Evolutionary conservation across 2,329 filamentous ascomycete species (phyloP).

Genomic region (Domatiomyces catenatus): DNA sequence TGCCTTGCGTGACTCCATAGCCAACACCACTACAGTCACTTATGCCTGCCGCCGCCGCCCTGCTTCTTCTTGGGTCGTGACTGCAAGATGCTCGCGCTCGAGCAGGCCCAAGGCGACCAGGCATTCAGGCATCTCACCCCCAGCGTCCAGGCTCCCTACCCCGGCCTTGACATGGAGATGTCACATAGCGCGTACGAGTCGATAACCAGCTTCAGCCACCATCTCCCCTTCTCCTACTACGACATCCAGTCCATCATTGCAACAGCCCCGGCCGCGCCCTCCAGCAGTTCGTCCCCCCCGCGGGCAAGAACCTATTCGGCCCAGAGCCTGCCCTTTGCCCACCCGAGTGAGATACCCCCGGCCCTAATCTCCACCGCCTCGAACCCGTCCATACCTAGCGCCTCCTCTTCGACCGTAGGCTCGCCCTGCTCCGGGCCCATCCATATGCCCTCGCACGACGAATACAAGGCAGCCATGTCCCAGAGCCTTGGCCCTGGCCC

Average conservation of each 20-base stretch:
- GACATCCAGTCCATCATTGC: conserved; percentile 10
- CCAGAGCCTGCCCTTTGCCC: conserved; percentile 3
- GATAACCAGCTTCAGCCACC: conserved; percentile 9
- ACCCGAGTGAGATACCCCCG: conserved; percentile 28
- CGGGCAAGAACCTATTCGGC: conserved; percentile 3
- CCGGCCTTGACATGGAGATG: conserved; percentile 10
- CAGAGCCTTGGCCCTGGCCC: conserved; percentile 46
- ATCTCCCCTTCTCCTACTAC: conserved; percentile 12
- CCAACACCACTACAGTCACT: neutral
- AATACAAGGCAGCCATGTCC: conserved; percentile 29
- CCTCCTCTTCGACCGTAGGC: conserved; percentile 50
- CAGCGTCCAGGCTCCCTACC: conserved; percentile 13
- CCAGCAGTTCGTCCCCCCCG: conserved; percentile 1
- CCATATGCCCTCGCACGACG: conserved; percentile 35
- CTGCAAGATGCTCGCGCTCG: conserved; percentile 14
- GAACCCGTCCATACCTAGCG: conserved; percentile 40
- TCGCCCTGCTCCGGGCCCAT: conserved; percentile 50
- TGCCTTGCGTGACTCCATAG: neutral
- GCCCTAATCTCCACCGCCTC: conserved; percentile 48
- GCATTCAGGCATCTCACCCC: conserved; percentile 7
- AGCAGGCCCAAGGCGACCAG: conserved; percentile 13
- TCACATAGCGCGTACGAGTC: conserved; percentile 7
- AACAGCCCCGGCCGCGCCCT: conserved; percentile 6
- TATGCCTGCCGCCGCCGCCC: neutral
- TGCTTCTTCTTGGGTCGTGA: neutral